A percentile compares a stretch with the other conserved stretches of the same genome.
These are phyloP conservation scores for Fulvia fulva DNA, from an alignment of 2,329 filamentous ascomycete species.

Conservation along the genomic window DNA sequence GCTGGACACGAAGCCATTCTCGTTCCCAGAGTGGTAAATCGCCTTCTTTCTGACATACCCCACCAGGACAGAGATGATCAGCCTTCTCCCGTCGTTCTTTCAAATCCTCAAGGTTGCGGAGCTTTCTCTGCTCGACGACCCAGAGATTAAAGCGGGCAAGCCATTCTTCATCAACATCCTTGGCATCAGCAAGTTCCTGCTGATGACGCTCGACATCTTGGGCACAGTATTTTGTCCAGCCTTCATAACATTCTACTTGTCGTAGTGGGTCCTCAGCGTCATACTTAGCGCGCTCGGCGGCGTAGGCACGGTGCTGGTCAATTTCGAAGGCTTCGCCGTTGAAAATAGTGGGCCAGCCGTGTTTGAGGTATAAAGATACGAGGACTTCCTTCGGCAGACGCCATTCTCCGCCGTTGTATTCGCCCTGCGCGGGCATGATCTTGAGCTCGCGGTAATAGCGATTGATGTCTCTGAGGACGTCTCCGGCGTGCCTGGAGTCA, in stretches of 20 bases:
- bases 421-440: slow-evolving; percentile 8
- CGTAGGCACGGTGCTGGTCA: slow-evolving; percentile 6
- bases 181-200: slow-evolving; percentile 2
- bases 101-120: not conserved
- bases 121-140: slow-evolving; percentile 4
- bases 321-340: slow-evolving; percentile 15
- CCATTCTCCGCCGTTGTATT: slow-evolving; percentile 5
- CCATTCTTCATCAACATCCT: slow-evolving; percentile 10
- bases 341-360: slow-evolving; percentile 18
- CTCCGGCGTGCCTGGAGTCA: slow-evolving; percentile 4
- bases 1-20: slow-evolving; percentile 2
- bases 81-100: slow-evolving; percentile 3
- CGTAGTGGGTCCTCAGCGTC: slow-evolving; percentile 8
- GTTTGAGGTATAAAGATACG: slow-evolving; percentile 3
- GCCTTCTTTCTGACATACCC: slow-evolving; percentile 9
- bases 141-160: slow-evolving; percentile 11
- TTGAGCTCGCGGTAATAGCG: slow-evolving; percentile 13
- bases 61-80: slow-evolving; percentile 6
- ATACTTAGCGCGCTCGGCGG: slow-evolving; percentile 7
- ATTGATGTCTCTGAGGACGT: slow-evolving; percentile 14
- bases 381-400: not conserved
- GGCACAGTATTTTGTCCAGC: not conserved
- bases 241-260: slow-evolving; percentile 2
- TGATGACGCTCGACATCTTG: not conserved
- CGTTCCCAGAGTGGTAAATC: slow-evolving; percentile 18